Conservation (phyloP, 2,329 filamentous ascomycete species). For the Monilinia laxa region DNA sequence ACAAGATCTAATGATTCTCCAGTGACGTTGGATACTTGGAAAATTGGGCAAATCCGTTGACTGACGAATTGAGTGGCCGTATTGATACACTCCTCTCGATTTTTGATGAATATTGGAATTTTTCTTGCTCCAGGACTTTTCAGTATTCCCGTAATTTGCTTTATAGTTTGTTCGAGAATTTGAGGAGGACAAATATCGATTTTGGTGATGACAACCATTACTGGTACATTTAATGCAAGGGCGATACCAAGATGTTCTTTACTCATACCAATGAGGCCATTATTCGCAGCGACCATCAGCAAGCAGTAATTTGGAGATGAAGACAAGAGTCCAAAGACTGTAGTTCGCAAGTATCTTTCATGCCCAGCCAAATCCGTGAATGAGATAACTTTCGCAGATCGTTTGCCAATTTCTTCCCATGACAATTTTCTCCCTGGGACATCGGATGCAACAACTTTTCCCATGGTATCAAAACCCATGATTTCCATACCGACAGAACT, state of each 20-base stretch:
- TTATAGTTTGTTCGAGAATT: conserved; percentile 89
- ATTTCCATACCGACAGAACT: conserved; percentile 99
- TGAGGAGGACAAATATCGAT: conserved; percentile 97
- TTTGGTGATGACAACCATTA: conserved; percentile 98
- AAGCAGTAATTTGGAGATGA: conserved; percentile 97
- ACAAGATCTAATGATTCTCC: conserved; percentile 88
- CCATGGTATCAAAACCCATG: conserved; percentile 89
- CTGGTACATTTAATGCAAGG: conserved; percentile 88
- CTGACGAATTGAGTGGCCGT: conserved; percentile 96
- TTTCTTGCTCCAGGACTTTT: conserved; percentile 92
- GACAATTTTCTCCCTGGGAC: conserved; percentile 83
- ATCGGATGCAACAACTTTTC: conserved; percentile 77
- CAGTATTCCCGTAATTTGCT: conserved; percentile 86
- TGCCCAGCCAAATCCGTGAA: conserved; percentile 96
- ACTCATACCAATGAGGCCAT: conserved; percentile 95
- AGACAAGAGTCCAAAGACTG: conserved; percentile 90
- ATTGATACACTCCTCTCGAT: conserved; percentile 86
- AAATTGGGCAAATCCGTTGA: conserved; percentile 92
- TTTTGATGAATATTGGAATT: conserved; percentile 94
- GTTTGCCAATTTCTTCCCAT: conserved; percentile 96
- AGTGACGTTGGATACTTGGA: conserved; percentile 97
- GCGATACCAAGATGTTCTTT: conserved; percentile 97
- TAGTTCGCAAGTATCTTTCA: conserved; percentile 91
- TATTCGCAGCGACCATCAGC: conserved; percentile 97
- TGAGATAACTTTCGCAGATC: conserved; percentile 92